phyloP scores from a whole-genome alignment of 2,329 filamentous ascomycete genomes.

The Cercospora sp. region DNA sequence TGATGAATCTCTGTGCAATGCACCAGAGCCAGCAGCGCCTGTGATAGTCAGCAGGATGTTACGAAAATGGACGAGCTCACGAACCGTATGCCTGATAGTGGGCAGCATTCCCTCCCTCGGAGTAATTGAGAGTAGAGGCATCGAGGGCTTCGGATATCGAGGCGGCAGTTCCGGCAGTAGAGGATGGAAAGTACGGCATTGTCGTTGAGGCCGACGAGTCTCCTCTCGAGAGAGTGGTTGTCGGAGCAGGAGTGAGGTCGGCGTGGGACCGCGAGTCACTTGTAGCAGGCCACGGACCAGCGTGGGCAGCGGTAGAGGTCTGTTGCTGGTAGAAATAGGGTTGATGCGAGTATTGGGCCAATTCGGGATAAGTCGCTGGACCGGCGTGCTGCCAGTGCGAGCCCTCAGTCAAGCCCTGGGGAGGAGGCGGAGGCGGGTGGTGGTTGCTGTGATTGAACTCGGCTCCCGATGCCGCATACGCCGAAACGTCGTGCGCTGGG shows the following conservation, averaged over 20 bases:
- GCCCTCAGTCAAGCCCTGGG: constrained; percentile 19
- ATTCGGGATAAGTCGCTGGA: constrained; percentile 30
- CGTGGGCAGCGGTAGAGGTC: constrained; percentile 12
- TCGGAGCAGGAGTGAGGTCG: constrained; percentile 8
- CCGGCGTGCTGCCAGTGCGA: constrained; percentile 20
- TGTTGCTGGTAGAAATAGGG: constrained; percentile 36
- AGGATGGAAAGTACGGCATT: constrained; percentile 29
- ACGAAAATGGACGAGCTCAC: background rate
- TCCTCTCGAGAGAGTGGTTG: constrained; percentile 15
- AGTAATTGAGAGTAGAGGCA: constrained; percentile 15
- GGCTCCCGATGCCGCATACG: constrained; percentile 11
- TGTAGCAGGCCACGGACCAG: constrained; percentile 3
- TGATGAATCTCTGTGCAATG: constrained; percentile 11
- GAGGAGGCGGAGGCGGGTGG: constrained; percentile 9
- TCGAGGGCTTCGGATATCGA: constrained; percentile 18
- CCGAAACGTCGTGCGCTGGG: background rate
- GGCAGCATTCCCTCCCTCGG: constrained; percentile 14
- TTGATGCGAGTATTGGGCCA: constrained; percentile 32
- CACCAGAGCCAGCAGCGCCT: constrained; percentile 26
- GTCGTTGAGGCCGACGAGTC: constrained; percentile 18
- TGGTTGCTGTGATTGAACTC: constrained; percentile 6
- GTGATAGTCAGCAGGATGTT: constrained; percentile 40
- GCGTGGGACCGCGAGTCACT: background rate
- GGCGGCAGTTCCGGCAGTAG: constrained; percentile 5
- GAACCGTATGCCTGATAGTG: constrained; percentile 23